Base-by-base conservation (phyloP, 345 rosid species). In the Erysimum cheiranthoides region DNA sequence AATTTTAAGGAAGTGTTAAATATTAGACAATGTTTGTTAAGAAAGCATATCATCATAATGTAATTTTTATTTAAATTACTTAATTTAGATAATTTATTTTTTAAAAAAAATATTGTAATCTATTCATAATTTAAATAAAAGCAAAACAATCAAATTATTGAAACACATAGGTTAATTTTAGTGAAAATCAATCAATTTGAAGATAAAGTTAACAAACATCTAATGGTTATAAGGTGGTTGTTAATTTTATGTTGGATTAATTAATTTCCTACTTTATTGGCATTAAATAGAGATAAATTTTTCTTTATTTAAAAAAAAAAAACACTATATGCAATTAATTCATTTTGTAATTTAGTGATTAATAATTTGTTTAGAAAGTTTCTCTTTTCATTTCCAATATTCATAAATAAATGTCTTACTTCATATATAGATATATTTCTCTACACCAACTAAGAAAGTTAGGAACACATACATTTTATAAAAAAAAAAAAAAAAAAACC, bases 191-290 rank as follows among this genome's bases (percentile, higher is more conserved):
- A 28, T 30, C 30, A 59, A 59, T 47, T 30, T 3, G 2, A 14
- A 67, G 14, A 49, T 59, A 50, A 61, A 18, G 17, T n/a, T 39
- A 74, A 35, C 47, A 74, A 35, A 21, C 14, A 43, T 3, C 36
- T 8, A 66, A n/a, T 73, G 49, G 39, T 65, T 2, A 16, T n/a
- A n/a, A 45, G 30, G 4, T 54, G 13, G 4, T 32, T 73, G 27
- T 52, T 40, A 52, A 40, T 39, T 61, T 61, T 31, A 38, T 62
- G 42, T 52, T 61, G 25, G 53, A 49, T 39, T 51, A 5, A 4
- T 30, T 32, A 17, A 32, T 5, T 67, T 58, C 10, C 13, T 31
- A 56, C 71, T 38, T 57, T 49, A 47, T 16, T 25, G 28, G 18
- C 39, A 47, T 59, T 38, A 30, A 28, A 64, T 46, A 66, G 32